These are phyloP conservation scores for Kurtzmaniella quercitrusa DNA, from an alignment of 1,139 yeast species.

Conservation along the genomic window DNA sequence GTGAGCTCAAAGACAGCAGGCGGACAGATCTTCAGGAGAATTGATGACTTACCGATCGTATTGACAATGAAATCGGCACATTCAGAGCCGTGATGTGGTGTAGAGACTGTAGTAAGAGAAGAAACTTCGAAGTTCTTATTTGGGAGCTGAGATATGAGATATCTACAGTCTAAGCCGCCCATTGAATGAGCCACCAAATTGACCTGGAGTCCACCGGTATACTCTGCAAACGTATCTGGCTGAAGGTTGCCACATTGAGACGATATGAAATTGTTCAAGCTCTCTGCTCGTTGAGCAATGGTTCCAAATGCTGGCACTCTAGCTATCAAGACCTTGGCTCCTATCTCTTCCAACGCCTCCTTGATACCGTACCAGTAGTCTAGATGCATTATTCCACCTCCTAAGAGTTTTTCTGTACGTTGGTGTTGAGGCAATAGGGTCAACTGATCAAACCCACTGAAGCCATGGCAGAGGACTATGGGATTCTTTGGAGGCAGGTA, in stretches of 20 bases:
- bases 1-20: conserved; percentile 58
- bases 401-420: conserved; percentile 13
- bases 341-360: conserved; percentile 53
- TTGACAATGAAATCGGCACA: conserved; percentile 68
- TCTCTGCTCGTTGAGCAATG: conserved; percentile 64
- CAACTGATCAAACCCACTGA: conserved; percentile 72
- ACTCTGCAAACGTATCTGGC: background rate
- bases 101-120: conserved; percentile 77
- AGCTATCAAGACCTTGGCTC: conserved; percentile 68
- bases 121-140: conserved; percentile 49
- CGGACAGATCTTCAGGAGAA: conserved; percentile 29
- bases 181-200: conserved; percentile 88
- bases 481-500: conserved; percentile 50
- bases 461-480: conserved; percentile 77
- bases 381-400: conserved; percentile 35
- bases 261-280: conserved; percentile 50
- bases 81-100: conserved; percentile 87
- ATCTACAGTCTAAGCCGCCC: conserved; percentile 90
- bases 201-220: conserved; percentile 32
- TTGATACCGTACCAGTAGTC: conserved; percentile 84
- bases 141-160: conserved; percentile 56
- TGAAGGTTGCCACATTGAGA: conserved; percentile 29
- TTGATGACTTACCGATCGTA: conserved; percentile 11
- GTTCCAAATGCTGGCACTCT: conserved; percentile 82
- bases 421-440: conserved; percentile 39